Evolutionary conservation across 2,329 filamentous ascomycete species (phyloP), one percentile per base, ranked within the genome.

Genomic region (Neoscytalidium dimidiatum): DNA sequence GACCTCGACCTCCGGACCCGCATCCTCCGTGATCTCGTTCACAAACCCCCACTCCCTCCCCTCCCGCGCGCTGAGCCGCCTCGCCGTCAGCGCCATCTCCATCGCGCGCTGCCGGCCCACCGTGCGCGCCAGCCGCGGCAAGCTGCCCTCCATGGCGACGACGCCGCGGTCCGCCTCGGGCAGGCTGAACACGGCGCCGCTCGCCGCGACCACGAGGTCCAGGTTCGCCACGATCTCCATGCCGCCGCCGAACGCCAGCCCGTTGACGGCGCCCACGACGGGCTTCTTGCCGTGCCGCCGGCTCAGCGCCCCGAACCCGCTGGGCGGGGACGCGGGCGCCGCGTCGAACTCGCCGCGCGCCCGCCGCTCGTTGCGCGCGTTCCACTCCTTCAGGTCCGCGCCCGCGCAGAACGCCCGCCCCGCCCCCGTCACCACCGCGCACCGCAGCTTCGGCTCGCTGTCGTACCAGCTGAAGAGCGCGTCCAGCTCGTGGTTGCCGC

Each of bases 211-310:
- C 9, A 73, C 71, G 13, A 74, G 6, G 64, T 74, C 72, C 41
- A 68, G 69, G 38, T 74, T 74, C 13, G 69, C 64, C 3, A 68
- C 66, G 33, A 73, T 67, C 60, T 74, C 72, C 21, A 56, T 67
- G 2, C 72, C 72, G 13, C 68, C 72, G 11, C 72, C 72, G 67
- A 70, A 67, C 4, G 67, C 67, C 66, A 83, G 80, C 0, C 85
- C 85, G 73, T 87, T 88, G 3, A 87, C 84, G 1, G 85, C 85
- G 8, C 84, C 85, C 70, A 88, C 84, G 43, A 88, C 79, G 0
- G 85, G 85, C 74, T 88, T 88, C 77, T 85, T 87, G 0, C 87
- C 87, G 14, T 74, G 74, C 8, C 87, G 78, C 48, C 83, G 77
- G 43, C 82, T 85, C 17, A 90, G 71, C 0, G 85, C 87, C 31